Evolutionary conservation across 148 eudicot species (phyloP).

Genomic region (Rhododendron mucronatum): DNA sequence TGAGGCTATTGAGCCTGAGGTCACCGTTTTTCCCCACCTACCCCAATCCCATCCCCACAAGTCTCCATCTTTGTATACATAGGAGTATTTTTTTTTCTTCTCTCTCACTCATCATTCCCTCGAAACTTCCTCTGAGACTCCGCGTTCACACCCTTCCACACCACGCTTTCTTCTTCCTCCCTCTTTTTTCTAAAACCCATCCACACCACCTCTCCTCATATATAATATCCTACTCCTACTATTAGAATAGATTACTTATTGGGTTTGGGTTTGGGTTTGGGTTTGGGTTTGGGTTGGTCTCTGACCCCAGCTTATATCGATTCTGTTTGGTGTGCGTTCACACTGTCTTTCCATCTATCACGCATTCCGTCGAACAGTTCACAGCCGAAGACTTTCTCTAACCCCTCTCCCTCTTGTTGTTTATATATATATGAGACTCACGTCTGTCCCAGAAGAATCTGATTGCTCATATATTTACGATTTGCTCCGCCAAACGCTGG

Average conservation of each 20-base stretch:
- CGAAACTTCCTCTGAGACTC: not conserved
- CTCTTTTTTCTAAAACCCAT: not conserved
- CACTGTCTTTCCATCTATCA: constrained; percentile 21
- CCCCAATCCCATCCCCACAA: not conserved
- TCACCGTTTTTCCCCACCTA: not conserved
- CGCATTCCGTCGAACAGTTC: constrained; percentile 37
- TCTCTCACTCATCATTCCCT: not conserved
- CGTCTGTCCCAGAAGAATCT: not conserved
- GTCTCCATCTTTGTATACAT: not conserved
- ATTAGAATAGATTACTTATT: no score
- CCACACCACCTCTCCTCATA: not conserved
- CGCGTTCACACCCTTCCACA: not conserved
- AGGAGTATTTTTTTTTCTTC: not conserved
- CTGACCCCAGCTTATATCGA: not conserved
- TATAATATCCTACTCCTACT: no score
- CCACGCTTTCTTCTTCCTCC: not conserved
- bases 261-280: not conserved
- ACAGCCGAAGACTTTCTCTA: constrained; percentile 9
- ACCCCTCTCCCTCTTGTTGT: not conserved
- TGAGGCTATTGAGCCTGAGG: not conserved
- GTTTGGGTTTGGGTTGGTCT: not conserved
- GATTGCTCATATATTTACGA: constrained; percentile 11
- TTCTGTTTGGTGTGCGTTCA: constrained; percentile 29
- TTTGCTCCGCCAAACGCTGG: constrained; percentile 8
- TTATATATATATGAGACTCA: constrained; percentile 10